Percentiles rank a stretch among this genome's conserved stretches.
Conservation (phyloP, 78 protist species). For the Dictyostelium capitatum region DNA sequence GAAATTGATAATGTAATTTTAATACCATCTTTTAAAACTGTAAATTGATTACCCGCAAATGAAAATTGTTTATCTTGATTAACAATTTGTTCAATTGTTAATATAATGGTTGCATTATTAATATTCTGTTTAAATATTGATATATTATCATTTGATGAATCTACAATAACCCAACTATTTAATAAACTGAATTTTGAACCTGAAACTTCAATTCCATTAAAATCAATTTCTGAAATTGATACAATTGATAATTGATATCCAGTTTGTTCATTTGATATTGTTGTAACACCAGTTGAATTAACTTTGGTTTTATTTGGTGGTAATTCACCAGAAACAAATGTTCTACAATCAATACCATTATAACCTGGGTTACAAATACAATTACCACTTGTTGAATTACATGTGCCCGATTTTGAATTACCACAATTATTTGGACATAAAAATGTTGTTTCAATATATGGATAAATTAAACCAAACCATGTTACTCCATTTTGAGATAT, state of each 20-base stretch:
- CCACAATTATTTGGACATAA: not conserved
- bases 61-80: not conserved
- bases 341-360: not conserved
- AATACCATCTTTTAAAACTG: not conserved
- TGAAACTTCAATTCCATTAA: not conserved
- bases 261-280: not conserved
- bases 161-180: not conserved
- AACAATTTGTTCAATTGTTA: not conserved
- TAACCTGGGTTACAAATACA: not conserved
- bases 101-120: not conserved
- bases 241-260: not conserved
- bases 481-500: not conserved
- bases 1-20: slow-evolving; percentile 6
- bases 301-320: no score
- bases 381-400: not conserved
- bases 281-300: not conserved
- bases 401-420: not conserved
- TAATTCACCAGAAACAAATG: no score
- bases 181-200: not conserved
- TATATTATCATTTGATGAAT: not conserved
- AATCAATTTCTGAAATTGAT: not conserved
- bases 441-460: not conserved
- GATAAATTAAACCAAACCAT: not conserved
- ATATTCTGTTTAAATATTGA: not conserved
- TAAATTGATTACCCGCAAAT: slow-evolving; percentile 23